Base-by-base conservation (phyloP, 768 basidiomycete species). In the Chlorophyllum brunneum region DNA sequence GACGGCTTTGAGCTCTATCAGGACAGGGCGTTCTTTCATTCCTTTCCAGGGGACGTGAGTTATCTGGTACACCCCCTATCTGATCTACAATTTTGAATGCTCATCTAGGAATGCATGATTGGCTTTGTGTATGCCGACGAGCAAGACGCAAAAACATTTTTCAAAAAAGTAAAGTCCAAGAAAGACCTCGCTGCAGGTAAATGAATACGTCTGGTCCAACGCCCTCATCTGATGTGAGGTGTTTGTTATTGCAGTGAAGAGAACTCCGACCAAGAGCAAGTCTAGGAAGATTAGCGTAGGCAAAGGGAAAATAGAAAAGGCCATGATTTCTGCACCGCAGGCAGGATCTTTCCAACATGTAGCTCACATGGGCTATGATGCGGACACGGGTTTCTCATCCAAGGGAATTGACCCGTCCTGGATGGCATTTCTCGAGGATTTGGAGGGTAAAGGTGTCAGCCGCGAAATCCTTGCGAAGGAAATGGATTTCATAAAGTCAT, bases 301-400 rank as follows among this genome's bases (percentile, higher is more conserved):
- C 57, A 81, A 82, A 5, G 87, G 90, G 41, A 88, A 84, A 67
- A 89, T 98, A 53, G 88, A 95, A 72, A 98, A 97, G 67, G 88
- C 91, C 0, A 81, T 87, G 76, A 98, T 98, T 43, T 94, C 92
- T 9, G 87, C 76, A 0, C 95, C 94, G 2, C 80, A 83, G 3
- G 66, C 72, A 1, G 85, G 85, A 11, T 86, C 86, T 6, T 98
- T 98, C 73, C 78, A 81, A 52, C 95, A 98, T 63, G 78, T 97
- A 38, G 92, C 88, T 0, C 95, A 98, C 64, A 95, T 99, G 89
- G 95, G 94, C 10, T 97, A 87, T 66, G 90, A 97, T 61, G 66
- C 80, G 0, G 84, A 95, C 58, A 80, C 83, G 22, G 95, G 95
- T 2, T 98, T 92, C 67, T 86, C 85, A 0, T 89, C 87, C 0